phyloP scores from a whole-genome alignment of 257 asterid genomes.

The Craterostigma plantagineum region DNA sequence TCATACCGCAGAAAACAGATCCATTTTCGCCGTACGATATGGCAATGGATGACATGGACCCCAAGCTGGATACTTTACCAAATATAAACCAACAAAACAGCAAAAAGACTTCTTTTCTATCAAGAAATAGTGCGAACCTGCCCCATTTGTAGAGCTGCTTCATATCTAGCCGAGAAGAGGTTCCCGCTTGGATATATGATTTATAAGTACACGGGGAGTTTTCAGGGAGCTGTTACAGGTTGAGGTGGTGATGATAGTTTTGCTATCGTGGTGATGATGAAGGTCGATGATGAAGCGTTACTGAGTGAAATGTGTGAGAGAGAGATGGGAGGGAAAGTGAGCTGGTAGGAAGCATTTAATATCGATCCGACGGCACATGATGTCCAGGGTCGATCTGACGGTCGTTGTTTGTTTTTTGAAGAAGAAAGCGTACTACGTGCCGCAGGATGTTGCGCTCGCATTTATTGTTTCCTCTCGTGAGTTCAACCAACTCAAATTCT shows the following conservation, averaged over 20 bases:
- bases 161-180: not conserved
- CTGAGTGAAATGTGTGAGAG: slow-evolving; percentile 7
- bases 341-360: slow-evolving; percentile 14
- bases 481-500: not conserved
- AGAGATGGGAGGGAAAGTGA: slow-evolving; percentile 11
- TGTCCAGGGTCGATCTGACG: slow-evolving; percentile 10
- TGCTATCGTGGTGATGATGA: no score
- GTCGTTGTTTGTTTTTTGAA: not conserved
- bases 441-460: slow-evolving; percentile 14
- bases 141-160: slow-evolving; percentile 1
- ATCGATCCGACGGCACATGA: slow-evolving; percentile 10
- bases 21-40: slow-evolving; percentile 62
- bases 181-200: no score
- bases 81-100: slow-evolving; percentile 13
- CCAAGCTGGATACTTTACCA: slow-evolving; percentile 26
- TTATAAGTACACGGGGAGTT: no score
- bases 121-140: slow-evolving; percentile 8
- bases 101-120: slow-evolving; percentile 11
- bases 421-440: slow-evolving; percentile 1
- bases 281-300: slow-evolving; percentile 3
- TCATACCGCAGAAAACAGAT: slow-evolving; percentile 47
- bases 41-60: slow-evolving; percentile 61
- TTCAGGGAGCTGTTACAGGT: no score
- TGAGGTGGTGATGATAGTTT: no score
- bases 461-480: slow-evolving; percentile 8